Conservation (phyloP, 257 asterid genomes). For the Schizonepeta tenuifolia region DNA sequence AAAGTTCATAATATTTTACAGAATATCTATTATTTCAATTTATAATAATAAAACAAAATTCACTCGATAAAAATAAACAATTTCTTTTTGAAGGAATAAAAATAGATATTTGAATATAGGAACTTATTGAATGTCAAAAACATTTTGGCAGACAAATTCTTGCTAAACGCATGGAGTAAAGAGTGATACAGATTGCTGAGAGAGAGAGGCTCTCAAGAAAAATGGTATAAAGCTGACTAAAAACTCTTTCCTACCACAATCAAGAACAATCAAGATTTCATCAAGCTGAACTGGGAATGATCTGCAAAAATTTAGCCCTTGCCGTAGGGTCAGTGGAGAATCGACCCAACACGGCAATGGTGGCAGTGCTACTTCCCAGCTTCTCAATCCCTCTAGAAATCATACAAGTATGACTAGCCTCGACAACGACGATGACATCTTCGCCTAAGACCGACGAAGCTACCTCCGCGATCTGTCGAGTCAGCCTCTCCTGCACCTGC, state of each 20-base stretch:
- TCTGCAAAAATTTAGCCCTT: constrained; percentile 76
- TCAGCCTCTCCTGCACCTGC: constrained; percentile 96
- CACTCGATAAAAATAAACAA: too few relatives aligned
- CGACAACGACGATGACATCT: constrained; percentile 83
- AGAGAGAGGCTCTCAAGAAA: not conserved
- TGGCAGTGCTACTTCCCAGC: constrained; percentile 86
- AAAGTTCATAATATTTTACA: too few relatives aligned
- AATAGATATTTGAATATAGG: not conserved
- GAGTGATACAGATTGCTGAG: constrained; percentile 1
- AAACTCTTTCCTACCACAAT: constrained; percentile 7
- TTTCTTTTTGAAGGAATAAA: too few relatives aligned
- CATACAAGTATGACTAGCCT: constrained; percentile 97
- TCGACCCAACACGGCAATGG: constrained; percentile 83
- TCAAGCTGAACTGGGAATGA: constrained; percentile 56
- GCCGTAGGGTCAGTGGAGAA: constrained; percentile 69
- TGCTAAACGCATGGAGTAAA: constrained; percentile 24
- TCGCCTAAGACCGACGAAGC: constrained; percentile 73
- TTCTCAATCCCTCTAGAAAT: constrained; percentile 90
- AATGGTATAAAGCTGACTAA: not conserved
- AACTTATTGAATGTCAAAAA: not conserved
- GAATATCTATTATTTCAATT: too few relatives aligned
- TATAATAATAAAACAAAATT: too few relatives aligned
- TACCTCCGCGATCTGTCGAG: constrained; percentile 88
- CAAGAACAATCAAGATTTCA: constrained; percentile 36
- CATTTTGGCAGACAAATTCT: constrained; percentile 4